Conservation (phyloP, 192 early-diverging fungal species). For the Podochytrium sp. region DNA sequence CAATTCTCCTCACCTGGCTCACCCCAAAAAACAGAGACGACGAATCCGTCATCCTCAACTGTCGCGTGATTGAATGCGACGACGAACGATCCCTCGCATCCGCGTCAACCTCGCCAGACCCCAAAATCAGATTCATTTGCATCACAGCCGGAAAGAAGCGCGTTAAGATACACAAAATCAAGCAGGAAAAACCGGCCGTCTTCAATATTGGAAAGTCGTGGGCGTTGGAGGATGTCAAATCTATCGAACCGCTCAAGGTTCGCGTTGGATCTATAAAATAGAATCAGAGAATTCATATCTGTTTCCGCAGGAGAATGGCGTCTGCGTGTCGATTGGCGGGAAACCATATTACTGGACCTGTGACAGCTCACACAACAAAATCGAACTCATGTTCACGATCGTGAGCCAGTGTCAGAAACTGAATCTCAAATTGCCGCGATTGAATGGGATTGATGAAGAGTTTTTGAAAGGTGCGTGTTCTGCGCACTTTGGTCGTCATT, state of each 20-base stretch:
- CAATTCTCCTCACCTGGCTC: too few relatives aligned
- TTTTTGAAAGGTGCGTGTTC: constrained; percentile 24
- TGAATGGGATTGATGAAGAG: constrained; percentile 53
- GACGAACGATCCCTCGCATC: constrained; percentile 9
- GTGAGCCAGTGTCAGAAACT: constrained; percentile 43
- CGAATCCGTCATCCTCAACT: background rate
- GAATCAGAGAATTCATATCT: background rate
- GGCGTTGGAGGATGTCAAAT: constrained; percentile 54
- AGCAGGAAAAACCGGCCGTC: constrained; percentile 35
- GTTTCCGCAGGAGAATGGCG: constrained; percentile 32
- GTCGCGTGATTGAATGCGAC: constrained; percentile 12
- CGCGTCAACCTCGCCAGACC: background rate
- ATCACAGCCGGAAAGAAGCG: constrained; percentile 5
- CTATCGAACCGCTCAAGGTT: constrained; percentile 44
- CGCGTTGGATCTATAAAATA: background rate
- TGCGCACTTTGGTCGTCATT: background rate
- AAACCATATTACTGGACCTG: constrained; percentile 44
- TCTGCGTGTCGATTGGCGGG: constrained; percentile 46
- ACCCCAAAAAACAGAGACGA: background rate
- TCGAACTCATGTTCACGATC: constrained; percentile 48
- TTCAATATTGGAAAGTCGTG: constrained; percentile 48
- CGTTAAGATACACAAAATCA: constrained; percentile 49
- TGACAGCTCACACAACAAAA: constrained; percentile 39
- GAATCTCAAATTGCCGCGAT: constrained; percentile 40
- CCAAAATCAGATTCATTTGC: background rate